Evolutionary conservation across 2,329 filamentous ascomycete species (phyloP), one percentile per base, ranked within the genome.

Genomic region (Aspergillus pseudoviridinutans): DNA sequence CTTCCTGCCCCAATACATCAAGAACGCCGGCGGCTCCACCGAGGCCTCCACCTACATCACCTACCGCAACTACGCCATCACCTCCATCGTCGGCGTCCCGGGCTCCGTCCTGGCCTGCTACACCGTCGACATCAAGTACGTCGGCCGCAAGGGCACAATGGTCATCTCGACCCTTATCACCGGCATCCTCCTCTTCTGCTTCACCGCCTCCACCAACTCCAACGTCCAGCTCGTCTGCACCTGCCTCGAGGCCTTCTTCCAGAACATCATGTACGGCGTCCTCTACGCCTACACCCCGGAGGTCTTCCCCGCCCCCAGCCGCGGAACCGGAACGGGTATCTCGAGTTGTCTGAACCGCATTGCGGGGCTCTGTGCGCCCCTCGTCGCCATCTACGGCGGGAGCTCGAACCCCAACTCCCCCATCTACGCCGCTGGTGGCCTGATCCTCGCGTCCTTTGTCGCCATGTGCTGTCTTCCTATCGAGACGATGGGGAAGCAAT

Each of bases 1-100:
- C 53, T 95, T 95, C 75, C 81, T 96, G n/a, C 91, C 91, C 0
- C 89, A 94, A 64, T 94, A 94, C 68, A 84, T 95, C 58, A 84
- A 86, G 25, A 82, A 85, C 56, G 82, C 84, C 27, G 78, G 77
- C 10, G 67, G 65, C 7, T 61, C 67, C 14, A 75, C 75, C 51
- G 61, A 64, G 4, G 74, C 73, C 20, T 68, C 75, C 12, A 70
- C 72, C 20, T 68, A 72, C 50, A 72, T 75, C 35, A 78, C 74
- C 50, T 95, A 94, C 77, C 87, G 89, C 59, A 91, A 91, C 79
- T 93, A 92, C 71, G 87, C 87, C 71, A 92, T 95, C 71, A 91
- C 89, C 17, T 89, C 88, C 44, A 78, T 91, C 41, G 83, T 87
- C 50, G 90, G 91, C 42, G 85, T 94, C 2, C 91, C 90, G 0